A percentile compares a stretch with the other conserved stretches of the same genome.
phyloP scores from a whole-genome alignment of 2,329 filamentous ascomycete species.

The Escovopsis weberi region DNA sequence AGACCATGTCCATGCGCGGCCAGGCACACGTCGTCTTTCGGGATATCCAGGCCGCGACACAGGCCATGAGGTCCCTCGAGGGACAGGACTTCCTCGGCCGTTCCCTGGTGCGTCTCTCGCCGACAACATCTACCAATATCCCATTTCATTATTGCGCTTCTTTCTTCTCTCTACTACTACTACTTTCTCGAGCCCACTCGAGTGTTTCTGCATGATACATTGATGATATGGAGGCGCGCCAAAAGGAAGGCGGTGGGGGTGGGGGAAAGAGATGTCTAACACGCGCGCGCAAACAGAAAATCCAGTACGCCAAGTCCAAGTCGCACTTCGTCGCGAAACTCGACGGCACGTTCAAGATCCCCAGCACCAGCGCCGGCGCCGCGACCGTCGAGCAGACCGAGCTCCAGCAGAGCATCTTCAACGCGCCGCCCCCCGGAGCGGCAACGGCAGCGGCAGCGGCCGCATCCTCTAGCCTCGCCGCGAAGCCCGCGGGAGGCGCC shows the following conservation, averaged over 20 bases:
- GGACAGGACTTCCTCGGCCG: constrained; percentile 75
- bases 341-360: constrained; percentile 74
- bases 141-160: no score
- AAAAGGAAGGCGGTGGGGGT: no score
- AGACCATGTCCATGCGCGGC: constrained; percentile 83
- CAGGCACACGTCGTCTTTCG: constrained; percentile 89
- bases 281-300: constrained; percentile 43
- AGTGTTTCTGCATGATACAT: no score
- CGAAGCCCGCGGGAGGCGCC: constrained; percentile 32
- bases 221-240: no score
- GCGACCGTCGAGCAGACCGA: constrained; percentile 51
- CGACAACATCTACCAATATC: not conserved
- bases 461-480: constrained; percentile 24
- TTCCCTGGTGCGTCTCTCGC: constrained; percentile 52
- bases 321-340: constrained; percentile 82
- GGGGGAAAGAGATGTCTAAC: not conserved
- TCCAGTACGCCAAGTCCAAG: constrained; percentile 80
- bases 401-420: constrained; percentile 69
- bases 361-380: constrained; percentile 36
- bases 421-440: constrained; percentile 42
- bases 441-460: constrained; percentile 15
- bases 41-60: constrained; percentile 80
- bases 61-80: constrained; percentile 81
- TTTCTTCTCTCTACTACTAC: no score
- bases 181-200: no score